These are phyloP conservation scores for Paecilomyces sp. DNA, from an alignment of 2,329 filamentous ascomycete genomes.

Conservation along the genomic window DNA sequence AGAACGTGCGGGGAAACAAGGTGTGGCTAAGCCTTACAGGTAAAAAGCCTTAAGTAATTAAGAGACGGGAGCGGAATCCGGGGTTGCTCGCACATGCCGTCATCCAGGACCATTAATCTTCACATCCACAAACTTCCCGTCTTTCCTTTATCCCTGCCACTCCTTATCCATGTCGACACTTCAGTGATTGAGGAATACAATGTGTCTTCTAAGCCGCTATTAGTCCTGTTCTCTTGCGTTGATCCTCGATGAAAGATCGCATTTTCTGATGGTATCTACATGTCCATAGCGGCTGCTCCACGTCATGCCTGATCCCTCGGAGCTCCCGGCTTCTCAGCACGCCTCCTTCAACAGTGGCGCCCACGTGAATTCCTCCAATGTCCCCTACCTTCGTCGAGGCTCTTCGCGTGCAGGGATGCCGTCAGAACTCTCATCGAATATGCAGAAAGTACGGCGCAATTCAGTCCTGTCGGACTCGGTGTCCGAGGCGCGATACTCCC, in stretches of 20 bases:
- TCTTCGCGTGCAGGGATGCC: conserved; percentile 29
- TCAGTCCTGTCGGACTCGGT: conserved; percentile 73
- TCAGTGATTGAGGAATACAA: not conserved
- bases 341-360: conserved; percentile 8
- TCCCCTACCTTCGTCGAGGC: conserved; percentile 27
- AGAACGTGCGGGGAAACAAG: not conserved
- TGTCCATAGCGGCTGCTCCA: not conserved
- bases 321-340: conserved; percentile 10
- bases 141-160: not conserved
- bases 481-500: conserved; percentile 57
- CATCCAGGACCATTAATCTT: not conserved
- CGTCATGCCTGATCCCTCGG: conserved; percentile 14
- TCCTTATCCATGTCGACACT: not conserved
- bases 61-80: not conserved
- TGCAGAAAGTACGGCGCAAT: conserved; percentile 54
- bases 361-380: conserved; percentile 8
- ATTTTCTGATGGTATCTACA: not conserved
- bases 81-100: not conserved
- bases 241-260: not conserved
- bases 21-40: not conserved
- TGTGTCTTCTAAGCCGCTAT: not conserved
- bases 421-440: conserved; percentile 20
- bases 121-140: not conserved
- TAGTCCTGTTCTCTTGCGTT: not conserved
- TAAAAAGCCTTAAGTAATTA: not conserved